Evolutionary conservation across 495 filamentous ascomycete species (phyloP), one percentile per base, ranked within the genome.

Genomic region (Umbilicaria muhlenbergii): DNA sequence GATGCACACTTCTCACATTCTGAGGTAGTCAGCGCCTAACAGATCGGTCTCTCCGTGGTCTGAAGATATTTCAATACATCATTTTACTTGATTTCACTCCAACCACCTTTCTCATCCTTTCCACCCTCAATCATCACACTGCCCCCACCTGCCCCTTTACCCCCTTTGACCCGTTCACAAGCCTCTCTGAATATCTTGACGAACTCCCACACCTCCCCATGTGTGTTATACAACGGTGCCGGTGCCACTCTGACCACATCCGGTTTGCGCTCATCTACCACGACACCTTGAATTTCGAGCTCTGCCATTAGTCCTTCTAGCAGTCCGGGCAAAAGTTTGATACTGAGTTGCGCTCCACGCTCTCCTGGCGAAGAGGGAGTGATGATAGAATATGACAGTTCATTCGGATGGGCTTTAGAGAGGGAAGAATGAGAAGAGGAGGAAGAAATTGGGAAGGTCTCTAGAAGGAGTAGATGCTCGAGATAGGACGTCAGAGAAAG

Each of bases 171-270:
- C 36, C 40, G 55, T 47, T 8, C 60, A 49, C 41, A 80, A 46
- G 73, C 80, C 16, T 49, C 43, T n/a, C 57, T 58, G 45, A 84
- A 74, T n/a, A 66, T 74, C 43, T 71, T 60, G 15, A 78, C 77
- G 59, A 95, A 96, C 10, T 67, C 55, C 63, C 78, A 84, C 14
- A 86, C 81, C 52, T 98, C 91, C 40, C 56, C 56, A 57, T 80
- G 95, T 0, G 69, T 77, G 60, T 94, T 95, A 59, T 94, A 98
- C 42, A 96, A 54, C 32, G 91, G 88, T 28, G 84, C 79, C 1
- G 91, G 92, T 14, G 89, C 86, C n/a, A 95, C 83, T 6, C 91
- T 68, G 28, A 98, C 73, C 19, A 98, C 92, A 59, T 94, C 78
- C 16, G 91, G 91, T 55, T 76, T 78, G 48, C 91, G 66, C 65